These are phyloP conservation scores for Coemansia sp. DNA, from an alignment of 371 early-diverging fungal species.

Conservation along the genomic window DNA sequence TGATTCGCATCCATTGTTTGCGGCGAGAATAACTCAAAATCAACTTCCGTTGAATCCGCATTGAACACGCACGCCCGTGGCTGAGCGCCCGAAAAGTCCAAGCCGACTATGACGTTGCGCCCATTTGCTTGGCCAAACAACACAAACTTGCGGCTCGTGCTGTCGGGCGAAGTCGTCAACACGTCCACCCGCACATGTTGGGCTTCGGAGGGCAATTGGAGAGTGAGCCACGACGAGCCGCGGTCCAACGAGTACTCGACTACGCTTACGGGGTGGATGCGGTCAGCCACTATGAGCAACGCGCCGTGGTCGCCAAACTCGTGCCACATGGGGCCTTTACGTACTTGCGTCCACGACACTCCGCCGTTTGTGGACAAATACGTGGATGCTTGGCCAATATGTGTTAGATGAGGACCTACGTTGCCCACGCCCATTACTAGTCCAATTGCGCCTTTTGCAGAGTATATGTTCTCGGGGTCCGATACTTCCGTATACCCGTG, in stretches of 20 bases:
- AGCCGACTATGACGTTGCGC: constrained; percentile 60
- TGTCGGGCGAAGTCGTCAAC: constrained; percentile 72
- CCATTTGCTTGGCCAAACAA: constrained; percentile 60
- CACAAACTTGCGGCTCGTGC: constrained; percentile 70
- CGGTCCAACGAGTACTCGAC: constrained; percentile 71
- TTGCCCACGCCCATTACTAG: constrained; percentile 92
- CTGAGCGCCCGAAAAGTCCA: constrained; percentile 78
- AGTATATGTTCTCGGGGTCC: constrained; percentile 75
- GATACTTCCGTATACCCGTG: constrained; percentile 80
- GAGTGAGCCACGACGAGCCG: constrained; percentile 63
- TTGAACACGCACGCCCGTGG: constrained; percentile 61
- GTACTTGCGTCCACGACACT: constrained; percentile 69
- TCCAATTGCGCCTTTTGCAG: constrained; percentile 79
- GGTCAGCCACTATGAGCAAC: constrained; percentile 69
- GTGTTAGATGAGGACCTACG: constrained; percentile 68
- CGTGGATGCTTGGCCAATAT: constrained; percentile 73
- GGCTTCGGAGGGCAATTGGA: constrained; percentile 57
- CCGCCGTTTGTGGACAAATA: constrained; percentile 87
- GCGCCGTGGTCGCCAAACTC: constrained; percentile 89
- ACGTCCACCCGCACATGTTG: constrained; percentile 60
- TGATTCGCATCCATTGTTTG: constrained; percentile 18
- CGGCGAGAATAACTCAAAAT: constrained; percentile 79
- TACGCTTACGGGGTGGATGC: constrained; percentile 71
- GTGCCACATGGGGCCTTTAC: constrained; percentile 74
- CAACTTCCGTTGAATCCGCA: constrained; percentile 56